phyloP scores from a whole-genome alignment of 2,329 filamentous ascomycete genomes.

The Alternaria atra region DNA sequence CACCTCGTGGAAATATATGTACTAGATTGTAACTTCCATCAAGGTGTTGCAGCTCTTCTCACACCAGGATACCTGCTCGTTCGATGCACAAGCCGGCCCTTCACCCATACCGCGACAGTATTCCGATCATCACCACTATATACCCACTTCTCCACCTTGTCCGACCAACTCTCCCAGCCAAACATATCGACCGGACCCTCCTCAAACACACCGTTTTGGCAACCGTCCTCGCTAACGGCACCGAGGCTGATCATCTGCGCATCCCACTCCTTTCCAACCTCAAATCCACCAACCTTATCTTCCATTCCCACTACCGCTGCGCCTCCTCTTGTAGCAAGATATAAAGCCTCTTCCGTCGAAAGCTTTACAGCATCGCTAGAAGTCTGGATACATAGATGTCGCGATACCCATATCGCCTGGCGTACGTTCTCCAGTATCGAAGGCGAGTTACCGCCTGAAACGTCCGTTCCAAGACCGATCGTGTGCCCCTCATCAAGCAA shows the following conservation, averaged over 20 bases:
- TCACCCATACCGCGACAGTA: conserved; percentile 87
- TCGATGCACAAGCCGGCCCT: conserved; percentile 78
- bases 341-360: conserved; percentile 85
- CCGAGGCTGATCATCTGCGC: conserved; percentile 80
- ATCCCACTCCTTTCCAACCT: conserved; percentile 89
- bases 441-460: conserved; percentile 85
- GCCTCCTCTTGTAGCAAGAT: conserved; percentile 87
- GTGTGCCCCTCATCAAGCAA: conserved; percentile 77
- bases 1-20: background rate
- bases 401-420: conserved; percentile 80
- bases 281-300: conserved; percentile 79
- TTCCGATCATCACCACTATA: conserved; percentile 94
- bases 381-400: conserved; percentile 70
- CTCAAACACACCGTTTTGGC: conserved; percentile 52
- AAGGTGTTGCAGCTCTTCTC: conserved; percentile 1
- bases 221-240: conserved; percentile 42
- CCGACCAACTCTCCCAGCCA: conserved; percentile 88
- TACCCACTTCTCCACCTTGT: conserved; percentile 91
- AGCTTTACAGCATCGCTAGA: conserved; percentile 65
- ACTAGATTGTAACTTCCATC: background rate
- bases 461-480: conserved; percentile 89
- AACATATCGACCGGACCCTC: conserved; percentile 84
- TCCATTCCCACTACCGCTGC: conserved; percentile 80
- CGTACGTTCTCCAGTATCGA: conserved; percentile 84
- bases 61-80: conserved; percentile 24